phyloP scores from a whole-genome alignment of 2,329 filamentous ascomycete species.

The Endoconidiophora polonica region DNA sequence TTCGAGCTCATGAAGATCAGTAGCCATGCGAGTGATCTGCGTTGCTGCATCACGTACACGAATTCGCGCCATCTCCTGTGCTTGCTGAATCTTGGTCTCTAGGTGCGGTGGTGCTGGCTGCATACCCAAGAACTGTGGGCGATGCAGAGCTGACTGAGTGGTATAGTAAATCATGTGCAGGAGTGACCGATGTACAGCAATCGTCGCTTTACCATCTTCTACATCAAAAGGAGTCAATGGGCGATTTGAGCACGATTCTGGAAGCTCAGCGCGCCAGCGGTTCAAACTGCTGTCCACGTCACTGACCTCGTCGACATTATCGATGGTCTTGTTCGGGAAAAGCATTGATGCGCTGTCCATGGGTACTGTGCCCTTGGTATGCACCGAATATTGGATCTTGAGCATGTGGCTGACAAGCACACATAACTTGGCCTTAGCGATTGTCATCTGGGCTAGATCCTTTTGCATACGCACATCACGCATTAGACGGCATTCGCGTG shows the following conservation, averaged over 20 bases:
- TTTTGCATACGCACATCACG: slow-evolving; percentile 57
- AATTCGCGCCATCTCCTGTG: slow-evolving; percentile 53
- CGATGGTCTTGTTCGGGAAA: slow-evolving; percentile 70
- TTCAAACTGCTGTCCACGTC: slow-evolving; percentile 64
- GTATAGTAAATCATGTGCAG: slow-evolving; percentile 91
- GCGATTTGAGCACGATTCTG: slow-evolving; percentile 53
- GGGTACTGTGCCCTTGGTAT: slow-evolving; percentile 67
- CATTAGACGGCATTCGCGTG: slow-evolving; percentile 52
- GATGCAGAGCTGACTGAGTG: slow-evolving; percentile 75
- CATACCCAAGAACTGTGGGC: slow-evolving; percentile 74
- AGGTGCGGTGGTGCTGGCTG: slow-evolving; percentile 26
- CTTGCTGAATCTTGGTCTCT: slow-evolving; percentile 10
- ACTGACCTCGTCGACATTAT: slow-evolving; percentile 66
- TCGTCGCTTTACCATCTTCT: slow-evolving; percentile 40
- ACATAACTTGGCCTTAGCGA: slow-evolving; percentile 80
- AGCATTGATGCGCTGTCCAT: slow-evolving; percentile 77
- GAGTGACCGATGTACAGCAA: slow-evolving; percentile 62
- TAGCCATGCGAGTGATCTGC: slow-evolving; percentile 71
- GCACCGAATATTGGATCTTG: slow-evolving; percentile 77
- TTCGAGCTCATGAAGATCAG: slow-evolving; percentile 53
- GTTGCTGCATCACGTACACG: slow-evolving; percentile 71
- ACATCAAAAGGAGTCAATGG: slow-evolving; percentile 36
- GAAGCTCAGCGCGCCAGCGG: slow-evolving; percentile 59
- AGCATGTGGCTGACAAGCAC: slow-evolving; percentile 80
- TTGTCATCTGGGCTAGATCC: slow-evolving; percentile 72